These are phyloP conservation scores for Antitrichia curtipendula DNA, from an alignment of 225 moss, liverwort and hornwort genomes.

Conservation along the genomic window DNA sequence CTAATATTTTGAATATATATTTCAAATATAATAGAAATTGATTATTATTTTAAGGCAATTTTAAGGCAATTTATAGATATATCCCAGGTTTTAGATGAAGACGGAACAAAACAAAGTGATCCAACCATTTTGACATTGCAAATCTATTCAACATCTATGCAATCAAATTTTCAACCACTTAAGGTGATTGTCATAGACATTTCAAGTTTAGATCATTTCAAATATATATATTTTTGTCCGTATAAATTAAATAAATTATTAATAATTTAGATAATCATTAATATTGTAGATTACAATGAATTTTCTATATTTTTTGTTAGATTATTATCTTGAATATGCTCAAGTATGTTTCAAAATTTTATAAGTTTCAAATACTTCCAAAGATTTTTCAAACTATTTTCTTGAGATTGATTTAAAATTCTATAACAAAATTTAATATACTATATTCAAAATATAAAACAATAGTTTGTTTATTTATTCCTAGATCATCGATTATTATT, in stretches of 20 bases:
- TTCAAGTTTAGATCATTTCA: too few species aligned
- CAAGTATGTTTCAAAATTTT: background rate
- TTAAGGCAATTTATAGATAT: background rate
- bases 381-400: too few species aligned
- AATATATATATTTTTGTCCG: background rate
- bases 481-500: background rate
- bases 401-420: background rate
- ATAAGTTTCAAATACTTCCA: background rate
- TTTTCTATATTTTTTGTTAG: too few species aligned
- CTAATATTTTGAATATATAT: too few species aligned
- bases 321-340: background rate
- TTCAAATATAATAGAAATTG: background rate
- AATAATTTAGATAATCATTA: too few species aligned
- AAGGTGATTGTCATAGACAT: background rate
- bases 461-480: too few species aligned
- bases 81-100: constrained; percentile 56
- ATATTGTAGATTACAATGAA: rapidly evolving
- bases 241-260: background rate
- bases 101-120: constrained; percentile 66
- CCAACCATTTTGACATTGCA: constrained; percentile 31
- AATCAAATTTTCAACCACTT: background rate
- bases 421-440: too few species aligned
- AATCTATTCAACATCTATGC: constrained; percentile 22
- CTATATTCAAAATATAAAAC: rapidly evolving
- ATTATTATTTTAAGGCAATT: background rate